Evolutionary conservation across 345 rosid genomes (phyloP).

Genomic region (Citrus maxima): DNA sequence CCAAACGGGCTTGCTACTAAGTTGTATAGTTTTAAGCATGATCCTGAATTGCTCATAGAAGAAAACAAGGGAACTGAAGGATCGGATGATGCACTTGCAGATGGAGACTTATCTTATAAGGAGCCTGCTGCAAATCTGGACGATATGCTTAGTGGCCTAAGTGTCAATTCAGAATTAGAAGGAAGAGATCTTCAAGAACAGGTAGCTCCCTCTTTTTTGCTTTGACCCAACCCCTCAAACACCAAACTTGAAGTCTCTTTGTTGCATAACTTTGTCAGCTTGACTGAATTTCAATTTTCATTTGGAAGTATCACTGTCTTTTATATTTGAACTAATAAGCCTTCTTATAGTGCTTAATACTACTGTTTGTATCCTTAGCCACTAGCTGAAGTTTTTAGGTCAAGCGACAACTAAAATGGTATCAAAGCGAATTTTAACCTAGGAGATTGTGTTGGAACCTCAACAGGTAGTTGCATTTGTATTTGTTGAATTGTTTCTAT

Average conservation of each 20-base stretch:
- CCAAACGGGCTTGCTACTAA: conserved; percentile 82
- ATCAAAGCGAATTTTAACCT: no score
- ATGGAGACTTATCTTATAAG: conserved; percentile 29
- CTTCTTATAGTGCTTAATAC: neutral
- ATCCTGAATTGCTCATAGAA: conserved; percentile 35
- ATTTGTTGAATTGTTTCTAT: neutral
- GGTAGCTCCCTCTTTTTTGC: conserved; percentile 38
- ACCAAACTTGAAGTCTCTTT: neutral
- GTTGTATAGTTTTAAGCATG: conserved; percentile 82
- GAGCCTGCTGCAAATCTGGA: conserved; percentile 29
- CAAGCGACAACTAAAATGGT: no score
- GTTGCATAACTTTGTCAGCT: neutral
- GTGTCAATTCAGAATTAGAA: conserved; percentile 43
- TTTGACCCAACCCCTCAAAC: neutral
- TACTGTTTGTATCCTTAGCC: neutral
- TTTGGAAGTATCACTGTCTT: conserved; percentile 1
- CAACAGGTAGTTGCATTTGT: neutral
- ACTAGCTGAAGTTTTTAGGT: neutral
- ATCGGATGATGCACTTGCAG: conserved; percentile 18
- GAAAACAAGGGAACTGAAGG: conserved; percentile 37
- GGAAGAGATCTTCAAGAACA: conserved; percentile 85
- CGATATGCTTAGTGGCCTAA: conserved; percentile 36
- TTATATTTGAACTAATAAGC: neutral
- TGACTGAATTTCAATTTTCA: neutral
- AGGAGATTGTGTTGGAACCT: neutral